phyloP scores from a whole-genome alignment of 2,329 filamentous ascomycete genomes.

The Talaromyces islandicus region DNA sequence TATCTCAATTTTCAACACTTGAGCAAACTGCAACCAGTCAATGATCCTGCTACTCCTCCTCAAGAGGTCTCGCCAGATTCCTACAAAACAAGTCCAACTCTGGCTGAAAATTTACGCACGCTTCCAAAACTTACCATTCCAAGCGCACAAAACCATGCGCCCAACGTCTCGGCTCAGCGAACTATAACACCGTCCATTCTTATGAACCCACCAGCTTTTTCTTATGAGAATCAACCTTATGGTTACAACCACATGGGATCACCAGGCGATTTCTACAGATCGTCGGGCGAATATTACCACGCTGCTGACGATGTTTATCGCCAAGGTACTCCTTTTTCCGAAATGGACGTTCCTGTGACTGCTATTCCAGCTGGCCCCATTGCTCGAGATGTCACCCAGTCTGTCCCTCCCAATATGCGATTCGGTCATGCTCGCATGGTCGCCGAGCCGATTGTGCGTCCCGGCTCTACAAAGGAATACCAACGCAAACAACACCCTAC shows the following conservation, averaged over 20 bases:
- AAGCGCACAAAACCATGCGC: too few relatives aligned
- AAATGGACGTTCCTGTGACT: slow-evolving; percentile 81
- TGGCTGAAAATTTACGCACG: slow-evolving; percentile 46
- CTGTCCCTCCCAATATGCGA: slow-evolving; percentile 89
- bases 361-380: slow-evolving; percentile 65
- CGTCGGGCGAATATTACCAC: too few relatives aligned
- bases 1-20: slow-evolving; percentile 80
- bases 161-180: slow-evolving; percentile 20
- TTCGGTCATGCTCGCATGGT: slow-evolving; percentile 62
- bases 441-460: too few relatives aligned
- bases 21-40: slow-evolving; percentile 25
- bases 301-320: too few relatives aligned
- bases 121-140: slow-evolving; percentile 56
- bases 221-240: too few relatives aligned
- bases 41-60: slow-evolving; percentile 61
- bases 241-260: too few relatives aligned
- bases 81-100: too few relatives aligned
- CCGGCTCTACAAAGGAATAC: too few relatives aligned
- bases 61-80: too few relatives aligned
- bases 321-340: slow-evolving; percentile 80
- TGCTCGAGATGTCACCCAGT: slow-evolving; percentile 75
- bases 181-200: slow-evolving; percentile 29
- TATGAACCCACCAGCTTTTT: too few relatives aligned
- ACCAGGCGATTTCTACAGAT: too few relatives aligned
- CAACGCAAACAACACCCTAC: too few relatives aligned